Evolutionary conservation across 169 alveolate genomes (phyloP), one percentile per base, ranked within the genome.

Genomic region (Cryptosporidium sp.): DNA sequence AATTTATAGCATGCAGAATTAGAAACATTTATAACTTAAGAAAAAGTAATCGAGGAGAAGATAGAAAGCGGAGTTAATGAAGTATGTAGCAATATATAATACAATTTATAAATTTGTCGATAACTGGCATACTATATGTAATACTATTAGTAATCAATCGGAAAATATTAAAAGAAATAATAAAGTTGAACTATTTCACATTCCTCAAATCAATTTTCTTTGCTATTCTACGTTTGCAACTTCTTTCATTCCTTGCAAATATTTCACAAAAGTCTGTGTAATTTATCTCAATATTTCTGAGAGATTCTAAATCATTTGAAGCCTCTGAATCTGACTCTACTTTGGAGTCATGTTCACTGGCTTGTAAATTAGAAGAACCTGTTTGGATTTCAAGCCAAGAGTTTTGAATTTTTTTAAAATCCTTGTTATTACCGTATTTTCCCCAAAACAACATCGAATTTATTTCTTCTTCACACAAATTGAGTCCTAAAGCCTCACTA

Each of bases 371-470:
- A 26, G 67, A 56, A 0, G 67, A 56, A 1, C 12, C 12, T 33
- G 51, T 37, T 29, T 65, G 52, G 16, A 31, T 31, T 26, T 65
- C 51, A 65, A 65, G 72, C 72, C 72, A 65, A n/a, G 6, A 7
- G 29, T 65, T 35, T 14, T 65, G 33, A 10, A 65, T 65, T 35
- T 65, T 33, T 29, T 65, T 65, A 33, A 65, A 65, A 31, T 37
- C 61, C 23, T 60, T 21, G n/a, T 31, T 60, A 31, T 42, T 14
- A 14, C 42, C 61, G 33, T 75, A 26, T 56, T 75, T 75, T 26
- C 73, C 86, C 86, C 86, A 75, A 52, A 56, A 31, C 21, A 75
- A 29, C 44, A 58, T 37, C 18, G 73, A 29, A 31, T 75, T 37
- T 18, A 75, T 60, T 26, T 75, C 86, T n/a, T 39, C 52, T 26